Percentiles rank a stretch among this genome's conserved stretches.
Evolutionary conservation across 2,329 filamentous ascomycete genomes (phyloP).

Genomic region (Cladosporium sp.): DNA sequence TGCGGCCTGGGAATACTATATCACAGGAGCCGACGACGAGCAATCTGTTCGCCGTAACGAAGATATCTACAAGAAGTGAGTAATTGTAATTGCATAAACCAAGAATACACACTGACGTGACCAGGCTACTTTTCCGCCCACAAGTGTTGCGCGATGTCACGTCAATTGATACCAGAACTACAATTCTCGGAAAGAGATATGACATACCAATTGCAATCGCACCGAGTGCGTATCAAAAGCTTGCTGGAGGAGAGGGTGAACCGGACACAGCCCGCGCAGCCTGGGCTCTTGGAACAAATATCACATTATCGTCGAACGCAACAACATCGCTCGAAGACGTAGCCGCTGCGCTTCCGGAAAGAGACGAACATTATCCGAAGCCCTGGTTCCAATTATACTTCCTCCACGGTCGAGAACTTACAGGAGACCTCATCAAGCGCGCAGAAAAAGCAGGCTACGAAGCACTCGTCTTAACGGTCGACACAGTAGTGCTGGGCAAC

Average conservation of each 20-base stretch:
- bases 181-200: constrained; percentile 20
- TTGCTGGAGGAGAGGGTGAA: constrained; percentile 28
- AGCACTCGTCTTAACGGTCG: constrained; percentile 10
- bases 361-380: constrained; percentile 10
- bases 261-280: constrained; percentile 28
- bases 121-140: constrained; percentile 19
- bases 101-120: not conserved
- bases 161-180: constrained; percentile 19
- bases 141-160: constrained; percentile 23
- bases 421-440: constrained; percentile 40
- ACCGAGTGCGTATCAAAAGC: constrained; percentile 29
- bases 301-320: constrained; percentile 32
- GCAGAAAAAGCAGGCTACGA: constrained; percentile 44
- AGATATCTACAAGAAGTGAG: constrained; percentile 5
- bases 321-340: constrained; percentile 52
- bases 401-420: constrained; percentile 50
- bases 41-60: constrained; percentile 10
- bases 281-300: constrained; percentile 20
- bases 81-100: not conserved
- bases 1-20: constrained; percentile 12
- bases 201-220: constrained; percentile 30
- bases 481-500: constrained; percentile 26
- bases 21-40: constrained; percentile 9
- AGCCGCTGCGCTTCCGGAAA: constrained; percentile 41
- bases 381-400: constrained; percentile 61